A percentile compares a stretch with the other conserved stretches of the same genome.
phyloP scores from a whole-genome alignment of 805 yeast species.

The Ogataea populi-albae region DNA sequence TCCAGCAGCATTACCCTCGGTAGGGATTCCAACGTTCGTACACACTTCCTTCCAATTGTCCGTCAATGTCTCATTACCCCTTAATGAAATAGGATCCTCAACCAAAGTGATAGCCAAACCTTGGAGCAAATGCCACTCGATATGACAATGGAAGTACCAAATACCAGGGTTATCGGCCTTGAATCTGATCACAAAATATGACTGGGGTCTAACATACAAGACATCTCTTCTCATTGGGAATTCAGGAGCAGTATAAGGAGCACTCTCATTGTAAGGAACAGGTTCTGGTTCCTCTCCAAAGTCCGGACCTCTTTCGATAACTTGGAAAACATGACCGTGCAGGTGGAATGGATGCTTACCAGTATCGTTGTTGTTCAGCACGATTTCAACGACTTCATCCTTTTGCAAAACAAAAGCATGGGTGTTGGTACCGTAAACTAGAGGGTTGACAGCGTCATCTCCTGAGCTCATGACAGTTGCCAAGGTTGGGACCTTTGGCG shows the following conservation, averaged over 20 bases:
- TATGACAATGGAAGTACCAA: constrained; percentile 98
- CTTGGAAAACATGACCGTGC: constrained; percentile 92
- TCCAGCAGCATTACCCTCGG: constrained; percentile 87
- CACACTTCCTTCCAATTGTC: constrained; percentile 63
- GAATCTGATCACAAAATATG: constrained; percentile 83
- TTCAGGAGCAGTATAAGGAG: constrained; percentile 57
- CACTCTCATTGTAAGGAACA: constrained; percentile 52
- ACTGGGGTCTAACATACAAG: constrained; percentile 73
- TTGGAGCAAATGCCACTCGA: constrained; percentile 97
- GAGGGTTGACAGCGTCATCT: constrained; percentile 48
- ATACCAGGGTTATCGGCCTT: constrained; percentile 95
- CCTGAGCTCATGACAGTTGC: constrained; percentile 77
- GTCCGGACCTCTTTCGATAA: constrained; percentile 65
- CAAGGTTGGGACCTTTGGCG: constrained; percentile 85
- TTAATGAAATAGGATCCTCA: constrained; percentile 79
- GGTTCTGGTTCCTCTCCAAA: constrained; percentile 55
- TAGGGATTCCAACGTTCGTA: constrained; percentile 48
- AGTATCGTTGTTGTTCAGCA: constrained; percentile 80
- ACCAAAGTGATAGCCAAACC: constrained; percentile 80
- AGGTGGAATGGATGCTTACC: constrained; percentile 98
- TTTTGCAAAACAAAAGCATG: constrained; percentile 68
- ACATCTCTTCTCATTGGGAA: constrained; percentile 85
- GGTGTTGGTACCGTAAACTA: constrained; percentile 76
- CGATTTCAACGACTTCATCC: constrained; percentile 71
- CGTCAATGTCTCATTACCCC: constrained; percentile 58